phyloP scores from a whole-genome alignment of 2,329 filamentous ascomycete genomes.

The Fusarium sp. region DNA sequence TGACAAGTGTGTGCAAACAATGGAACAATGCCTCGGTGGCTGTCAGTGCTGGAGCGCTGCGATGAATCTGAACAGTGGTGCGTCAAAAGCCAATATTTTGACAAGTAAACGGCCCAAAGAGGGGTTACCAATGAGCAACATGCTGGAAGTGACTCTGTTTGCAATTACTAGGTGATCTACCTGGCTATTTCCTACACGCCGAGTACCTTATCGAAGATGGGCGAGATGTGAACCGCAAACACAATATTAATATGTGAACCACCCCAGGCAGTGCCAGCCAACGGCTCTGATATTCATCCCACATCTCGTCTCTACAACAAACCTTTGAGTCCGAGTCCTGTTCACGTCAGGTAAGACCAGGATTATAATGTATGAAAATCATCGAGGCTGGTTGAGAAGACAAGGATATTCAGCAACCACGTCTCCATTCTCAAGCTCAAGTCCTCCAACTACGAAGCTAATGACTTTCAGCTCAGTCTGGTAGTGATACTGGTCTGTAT shows the following conservation, averaged over 20 bases:
- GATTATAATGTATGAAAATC: too few species aligned
- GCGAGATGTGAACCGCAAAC: too few species aligned
- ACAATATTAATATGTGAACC: too few species aligned
- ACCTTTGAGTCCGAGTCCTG: too few species aligned
- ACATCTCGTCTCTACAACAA: too few species aligned
- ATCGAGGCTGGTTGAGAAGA: background rate
- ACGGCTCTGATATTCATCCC: background rate
- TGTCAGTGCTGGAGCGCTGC: slow-evolving; percentile 12
- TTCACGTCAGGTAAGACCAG: too few species aligned
- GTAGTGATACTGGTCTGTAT: too few species aligned
- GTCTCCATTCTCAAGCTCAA: too few species aligned
- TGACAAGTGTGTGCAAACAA: slow-evolving; percentile 2
- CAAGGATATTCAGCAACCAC: too few species aligned
- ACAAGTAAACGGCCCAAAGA: background rate
- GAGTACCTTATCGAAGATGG: background rate
- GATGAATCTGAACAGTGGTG: background rate
- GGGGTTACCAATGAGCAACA: background rate
- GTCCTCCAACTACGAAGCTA: too few species aligned
- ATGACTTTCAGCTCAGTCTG: too few species aligned
- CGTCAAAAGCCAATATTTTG: background rate
- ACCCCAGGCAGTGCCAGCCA: background rate
- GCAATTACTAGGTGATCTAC: background rate
- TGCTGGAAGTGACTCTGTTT: background rate
- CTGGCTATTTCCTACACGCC: background rate
- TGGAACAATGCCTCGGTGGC: background rate